Percentiles rank a stretch among this genome's conserved stretches.
Evolutionary conservation across 2,329 filamentous ascomycete genomes (phyloP).

Genomic region (Colletotrichum trifolii): DNA sequence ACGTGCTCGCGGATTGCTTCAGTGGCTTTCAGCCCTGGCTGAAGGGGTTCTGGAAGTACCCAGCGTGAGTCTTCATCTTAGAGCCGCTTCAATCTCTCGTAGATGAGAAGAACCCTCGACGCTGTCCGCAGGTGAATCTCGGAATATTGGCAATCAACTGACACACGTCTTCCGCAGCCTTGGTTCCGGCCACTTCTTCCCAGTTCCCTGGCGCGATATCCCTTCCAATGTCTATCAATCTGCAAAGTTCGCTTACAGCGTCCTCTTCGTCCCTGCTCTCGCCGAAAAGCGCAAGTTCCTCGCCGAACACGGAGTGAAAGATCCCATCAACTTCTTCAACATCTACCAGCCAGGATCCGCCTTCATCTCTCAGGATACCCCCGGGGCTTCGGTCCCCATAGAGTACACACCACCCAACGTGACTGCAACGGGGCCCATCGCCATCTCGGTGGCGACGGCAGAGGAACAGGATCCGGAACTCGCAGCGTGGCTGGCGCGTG

Average conservation of each 20-base stretch:
- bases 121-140: too few species aligned
- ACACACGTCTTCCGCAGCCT: conserved; percentile 43
- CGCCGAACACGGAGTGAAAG: conserved; percentile 38
- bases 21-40: conserved; percentile 50
- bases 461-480: conserved; percentile 42
- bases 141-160: too few species aligned
- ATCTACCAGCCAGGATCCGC: conserved; percentile 37
- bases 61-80: conserved; percentile 45
- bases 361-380: conserved; percentile 42
- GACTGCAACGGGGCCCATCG: conserved; percentile 40
- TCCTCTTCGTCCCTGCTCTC: not conserved
- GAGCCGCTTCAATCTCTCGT: too few species aligned
- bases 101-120: too few species aligned
- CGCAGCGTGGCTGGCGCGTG: conserved; percentile 37
- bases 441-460: conserved; percentile 36
- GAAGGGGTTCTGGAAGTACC: conserved; percentile 52
- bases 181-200: conserved; percentile 55
- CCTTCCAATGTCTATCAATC: conserved; percentile 51
- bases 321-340: conserved; percentile 39
- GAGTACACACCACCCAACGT: conserved; percentile 39
- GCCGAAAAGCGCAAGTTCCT: not conserved
- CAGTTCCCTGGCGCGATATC: conserved; percentile 55
- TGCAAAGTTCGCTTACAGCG: conserved; percentile 36
- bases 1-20: conserved; percentile 54
- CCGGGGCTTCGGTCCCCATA: conserved; percentile 41